A percentile compares a stretch with the other conserved stretches of the same genome.
These are phyloP conservation scores for Floccularia luteovirens DNA, from an alignment of 768 basidiomycete species.

Conservation along the genomic window DNA sequence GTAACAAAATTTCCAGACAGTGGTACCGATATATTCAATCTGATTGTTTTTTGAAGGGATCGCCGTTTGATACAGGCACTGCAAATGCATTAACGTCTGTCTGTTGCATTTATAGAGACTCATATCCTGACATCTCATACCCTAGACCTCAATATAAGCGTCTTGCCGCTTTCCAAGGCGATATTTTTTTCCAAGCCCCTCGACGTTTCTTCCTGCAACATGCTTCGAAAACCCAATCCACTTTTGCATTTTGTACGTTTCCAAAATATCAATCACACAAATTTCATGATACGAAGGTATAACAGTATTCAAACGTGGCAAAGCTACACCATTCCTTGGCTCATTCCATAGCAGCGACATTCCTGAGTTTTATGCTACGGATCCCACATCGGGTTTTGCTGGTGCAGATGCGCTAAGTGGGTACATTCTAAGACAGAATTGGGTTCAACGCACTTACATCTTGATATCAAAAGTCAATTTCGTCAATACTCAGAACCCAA, in stretches of 20 bases:
- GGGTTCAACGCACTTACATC: not conserved
- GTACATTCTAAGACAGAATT: not conserved
- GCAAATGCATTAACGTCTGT: slow-evolving; percentile 16
- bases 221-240: slow-evolving; percentile 16
- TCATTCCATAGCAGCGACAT: slow-evolving; percentile 1
- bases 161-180: slow-evolving; percentile 28
- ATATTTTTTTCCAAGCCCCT: slow-evolving; percentile 24
- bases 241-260: slow-evolving; percentile 22
- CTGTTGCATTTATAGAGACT: not conserved
- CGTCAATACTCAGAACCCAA: too few species aligned
- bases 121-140: not conserved
- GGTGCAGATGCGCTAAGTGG: not conserved
- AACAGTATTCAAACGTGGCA: slow-evolving; percentile 20
- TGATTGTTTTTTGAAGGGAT: slow-evolving; percentile 12
- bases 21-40: too few species aligned
- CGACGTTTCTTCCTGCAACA: slow-evolving; percentile 26
- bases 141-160: slow-evolving; percentile 32
- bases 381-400: not conserved
- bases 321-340: slow-evolving; percentile 14
- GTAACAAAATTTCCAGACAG: too few species aligned
- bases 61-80: slow-evolving; percentile 16
- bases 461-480: not conserved
- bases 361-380: not conserved
- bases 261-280: not conserved
- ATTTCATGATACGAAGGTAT: not conserved